Percentiles rank a stretch among this genome's conserved stretches.
Evolutionary conservation across 2,329 filamentous ascomycete species (phyloP).

Genomic region (Diaporthe ampelina): DNA sequence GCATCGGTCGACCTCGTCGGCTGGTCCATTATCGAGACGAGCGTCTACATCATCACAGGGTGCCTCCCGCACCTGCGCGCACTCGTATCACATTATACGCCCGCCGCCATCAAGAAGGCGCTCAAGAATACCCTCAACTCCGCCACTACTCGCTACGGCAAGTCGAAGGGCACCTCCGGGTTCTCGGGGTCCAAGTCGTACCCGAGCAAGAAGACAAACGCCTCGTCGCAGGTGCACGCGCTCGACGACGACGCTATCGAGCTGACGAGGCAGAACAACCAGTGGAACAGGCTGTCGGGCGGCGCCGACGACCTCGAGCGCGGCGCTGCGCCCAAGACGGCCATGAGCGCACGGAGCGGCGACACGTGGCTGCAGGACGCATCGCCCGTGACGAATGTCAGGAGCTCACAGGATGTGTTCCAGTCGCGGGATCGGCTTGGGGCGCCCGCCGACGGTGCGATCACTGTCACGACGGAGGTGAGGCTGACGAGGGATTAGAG

Average conservation of each 20-base stretch:
- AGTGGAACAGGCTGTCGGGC: constrained; percentile 11
- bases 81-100: constrained; percentile 43
- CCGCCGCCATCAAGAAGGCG: constrained; percentile 39
- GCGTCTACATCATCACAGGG: constrained; percentile 47
- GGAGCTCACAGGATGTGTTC: constrained; percentile 14
- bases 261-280: constrained; percentile 30
- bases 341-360: not conserved
- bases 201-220: constrained; percentile 1
- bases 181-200: constrained; percentile 31
- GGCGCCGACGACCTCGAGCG: not conserved
- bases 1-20: constrained; percentile 44
- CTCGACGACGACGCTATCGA: constrained; percentile 36
- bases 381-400: not conserved
- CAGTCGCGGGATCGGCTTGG: constrained; percentile 20
- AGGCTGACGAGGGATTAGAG: constrained; percentile 29
- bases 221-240: not conserved
- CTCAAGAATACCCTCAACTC: constrained; percentile 3
- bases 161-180: constrained; percentile 32
- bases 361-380: constrained; percentile 22
- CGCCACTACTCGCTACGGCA: not conserved
- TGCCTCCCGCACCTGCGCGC: constrained; percentile 46
- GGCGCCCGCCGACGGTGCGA: not conserved
- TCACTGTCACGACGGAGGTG: constrained; percentile 34
- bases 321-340: not conserved
- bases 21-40: constrained; percentile 47